Evolutionary conservation across 2,329 filamentous ascomycete genomes (phyloP), one percentile per base, ranked within the genome.

Genomic region (Colletotrichum caudatum): DNA sequence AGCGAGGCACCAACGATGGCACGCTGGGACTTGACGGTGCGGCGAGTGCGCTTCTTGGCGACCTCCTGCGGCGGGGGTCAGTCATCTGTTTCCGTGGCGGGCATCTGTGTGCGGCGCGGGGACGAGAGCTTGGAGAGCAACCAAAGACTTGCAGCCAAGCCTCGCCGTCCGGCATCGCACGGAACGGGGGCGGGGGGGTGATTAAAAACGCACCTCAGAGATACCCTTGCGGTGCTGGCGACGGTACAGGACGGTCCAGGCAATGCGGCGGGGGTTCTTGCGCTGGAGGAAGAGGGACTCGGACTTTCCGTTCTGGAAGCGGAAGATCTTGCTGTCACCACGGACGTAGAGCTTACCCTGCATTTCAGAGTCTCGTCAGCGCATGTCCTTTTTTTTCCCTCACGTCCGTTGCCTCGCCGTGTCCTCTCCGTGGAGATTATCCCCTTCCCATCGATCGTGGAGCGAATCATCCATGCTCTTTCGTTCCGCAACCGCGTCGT

Each of bases 181-280:
- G 26, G 53, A n/a, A 16, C 20, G n/a, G 41, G 18, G 41, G 18
- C n/a, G 29, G 11, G 37, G 48, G 16, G 63, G 60, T 65, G 48
- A 68, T 57, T 68, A 60, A 66, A 73, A 64, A 85, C 93, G 88
- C 92, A 98, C 96, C 95, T 99, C 96, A 90, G 95, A 97, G 88
- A 98, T 97, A 92, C 96, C 96, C 94, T 99, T 99, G 91, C 95
- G 96, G 93, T 98, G 95, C 89, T 97, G 94, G 87, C 95, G 93
- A 86, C 96, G 92, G 94, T 94, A 99, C 77, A 99, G 93, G 81
- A 95, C 92, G 78, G 96, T 99, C 96, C 96, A 99, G 80, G 95
- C 92, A 86, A 99, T 98, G 85, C 95, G 94, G 87, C 96, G 95
- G 85, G 96, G 96, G 92, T 99, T 99, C 94, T 99, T 99, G 91